phyloP scores from a whole-genome alignment of 257 asterid species.

The Solanum clarkiae region DNA sequence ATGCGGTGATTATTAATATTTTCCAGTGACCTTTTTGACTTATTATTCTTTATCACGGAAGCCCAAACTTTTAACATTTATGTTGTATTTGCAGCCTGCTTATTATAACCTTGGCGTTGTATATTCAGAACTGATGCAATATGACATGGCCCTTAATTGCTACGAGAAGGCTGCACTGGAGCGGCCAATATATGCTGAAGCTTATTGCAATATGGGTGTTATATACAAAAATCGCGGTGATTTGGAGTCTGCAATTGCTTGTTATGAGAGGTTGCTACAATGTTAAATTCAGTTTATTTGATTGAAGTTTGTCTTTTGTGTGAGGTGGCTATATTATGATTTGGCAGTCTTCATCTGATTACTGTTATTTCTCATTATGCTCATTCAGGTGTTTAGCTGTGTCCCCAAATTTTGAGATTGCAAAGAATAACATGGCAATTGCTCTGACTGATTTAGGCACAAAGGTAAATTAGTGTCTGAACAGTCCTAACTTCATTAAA shows the following conservation, averaged over 20 bases:
- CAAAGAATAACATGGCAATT: slow-evolving; percentile 98
- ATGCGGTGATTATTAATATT: slow-evolving; percentile 50
- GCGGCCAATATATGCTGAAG: slow-evolving; percentile 99
- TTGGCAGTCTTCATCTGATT: slow-evolving; percentile 10
- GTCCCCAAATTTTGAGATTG: slow-evolving; percentile 97
- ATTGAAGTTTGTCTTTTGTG: slow-evolving; percentile 1
- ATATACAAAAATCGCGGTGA: slow-evolving; percentile 94
- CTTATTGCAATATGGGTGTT: slow-evolving; percentile 99
- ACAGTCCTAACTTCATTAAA: not conserved
- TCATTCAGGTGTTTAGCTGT: slow-evolving; percentile 80
- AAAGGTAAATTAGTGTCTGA: slow-evolving; percentile 37
- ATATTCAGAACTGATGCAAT: slow-evolving; percentile 99
- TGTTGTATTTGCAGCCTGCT: slow-evolving; percentile 69
- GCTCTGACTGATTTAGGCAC: slow-evolving; percentile 99
- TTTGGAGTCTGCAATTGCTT: slow-evolving; percentile 91
- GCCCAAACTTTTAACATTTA: not conserved
- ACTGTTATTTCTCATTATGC: slow-evolving; percentile 1
- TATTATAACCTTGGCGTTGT: slow-evolving; percentile 97
- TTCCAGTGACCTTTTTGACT: not conserved
- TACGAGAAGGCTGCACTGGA: slow-evolving; percentile 94
- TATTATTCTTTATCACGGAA: not conserved
- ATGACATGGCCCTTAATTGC: slow-evolving; percentile 85
- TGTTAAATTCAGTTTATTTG: not conserved
- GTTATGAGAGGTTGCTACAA: slow-evolving; percentile 71
- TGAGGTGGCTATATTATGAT: not conserved